Conservation (phyloP, 140 eudicot species). For the Stevia rebaudiana region DNA sequence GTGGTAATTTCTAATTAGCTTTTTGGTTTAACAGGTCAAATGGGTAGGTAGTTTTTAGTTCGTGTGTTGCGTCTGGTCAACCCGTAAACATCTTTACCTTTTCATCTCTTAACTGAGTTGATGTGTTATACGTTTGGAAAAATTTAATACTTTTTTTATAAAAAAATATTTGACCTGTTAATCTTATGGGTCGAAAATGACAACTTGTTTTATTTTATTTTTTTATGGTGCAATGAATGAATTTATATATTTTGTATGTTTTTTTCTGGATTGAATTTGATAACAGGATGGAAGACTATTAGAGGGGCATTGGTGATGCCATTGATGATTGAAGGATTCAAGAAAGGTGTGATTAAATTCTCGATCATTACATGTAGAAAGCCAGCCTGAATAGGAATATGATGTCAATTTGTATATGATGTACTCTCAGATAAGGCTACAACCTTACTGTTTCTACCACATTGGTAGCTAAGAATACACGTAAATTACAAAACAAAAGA, state of each 20-base stretch:
- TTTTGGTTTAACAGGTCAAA: not conserved
- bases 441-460: constrained; percentile 12
- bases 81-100: not conserved
- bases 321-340: constrained; percentile 81
- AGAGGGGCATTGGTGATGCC: constrained; percentile 86
- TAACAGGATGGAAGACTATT: constrained; percentile 86
- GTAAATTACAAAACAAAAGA: not conserved
- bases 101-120: not conserved
- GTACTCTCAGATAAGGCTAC: not conserved
- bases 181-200: not conserved
- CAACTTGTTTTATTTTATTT: not conserved
- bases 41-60: not conserved
- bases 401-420: not conserved
- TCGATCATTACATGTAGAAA: constrained; percentile 69
- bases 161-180: no score
- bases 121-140: not conserved
- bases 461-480: constrained; percentile 17
- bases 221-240: not conserved
- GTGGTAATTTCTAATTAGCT: constrained; percentile 35
- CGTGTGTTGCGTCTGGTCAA: not conserved
- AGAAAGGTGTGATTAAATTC: constrained; percentile 65
- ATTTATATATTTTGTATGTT: not conserved
- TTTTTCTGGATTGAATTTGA: not conserved
- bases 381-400: constrained; percentile 45
- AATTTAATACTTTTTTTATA: no score